Conservation (phyloP, 768 basidiomycete genomes). For the Pisolithus albus region DNA sequence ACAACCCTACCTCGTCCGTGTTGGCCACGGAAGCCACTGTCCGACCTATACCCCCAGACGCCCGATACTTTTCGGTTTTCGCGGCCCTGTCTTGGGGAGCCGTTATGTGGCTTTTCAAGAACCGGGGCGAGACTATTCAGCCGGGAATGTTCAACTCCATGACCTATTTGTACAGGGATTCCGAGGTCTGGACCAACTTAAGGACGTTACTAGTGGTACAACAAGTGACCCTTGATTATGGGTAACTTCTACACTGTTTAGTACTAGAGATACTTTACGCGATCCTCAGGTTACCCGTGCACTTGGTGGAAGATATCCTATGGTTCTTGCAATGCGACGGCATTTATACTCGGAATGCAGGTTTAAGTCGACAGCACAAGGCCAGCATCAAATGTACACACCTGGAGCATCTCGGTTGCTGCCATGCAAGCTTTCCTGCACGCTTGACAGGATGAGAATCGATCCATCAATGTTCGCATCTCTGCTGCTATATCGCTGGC, state of each 20-base stretch:
- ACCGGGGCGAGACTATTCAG: slow-evolving; percentile 85
- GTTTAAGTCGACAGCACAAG: slow-evolving; percentile 3
- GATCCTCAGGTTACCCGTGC: slow-evolving; percentile 15
- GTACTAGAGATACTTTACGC: not conserved
- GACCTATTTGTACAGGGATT: slow-evolving; percentile 93
- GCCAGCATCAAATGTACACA: slow-evolving; percentile 25
- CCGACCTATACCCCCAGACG: slow-evolving; percentile 77
- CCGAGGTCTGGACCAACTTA: slow-evolving; percentile 76
- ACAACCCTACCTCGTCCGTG: slow-evolving; percentile 43
- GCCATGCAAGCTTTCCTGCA: slow-evolving; percentile 58
- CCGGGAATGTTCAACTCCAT: slow-evolving; percentile 96
- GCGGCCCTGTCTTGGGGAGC: slow-evolving; percentile 90
- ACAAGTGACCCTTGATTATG: slow-evolving; percentile 40
- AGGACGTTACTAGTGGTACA: slow-evolving; percentile 89
- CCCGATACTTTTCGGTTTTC: slow-evolving; percentile 78
- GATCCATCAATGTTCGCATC: slow-evolving; percentile 49
- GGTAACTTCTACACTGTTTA: not conserved
- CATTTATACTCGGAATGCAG: slow-evolving; percentile 51
- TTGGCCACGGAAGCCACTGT: slow-evolving; percentile 36
- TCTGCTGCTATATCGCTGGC: slow-evolving; percentile 63
- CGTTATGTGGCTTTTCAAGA: slow-evolving; percentile 93
- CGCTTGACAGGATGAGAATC: slow-evolving; percentile 40
- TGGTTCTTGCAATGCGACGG: slow-evolving; percentile 42
- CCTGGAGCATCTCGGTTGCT: slow-evolving; percentile 64
- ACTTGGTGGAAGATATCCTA: slow-evolving; percentile 37